Evolutionary conservation across 192 early-diverging fungal genomes (phyloP).

Genomic region (Chytriomyces sp.): DNA sequence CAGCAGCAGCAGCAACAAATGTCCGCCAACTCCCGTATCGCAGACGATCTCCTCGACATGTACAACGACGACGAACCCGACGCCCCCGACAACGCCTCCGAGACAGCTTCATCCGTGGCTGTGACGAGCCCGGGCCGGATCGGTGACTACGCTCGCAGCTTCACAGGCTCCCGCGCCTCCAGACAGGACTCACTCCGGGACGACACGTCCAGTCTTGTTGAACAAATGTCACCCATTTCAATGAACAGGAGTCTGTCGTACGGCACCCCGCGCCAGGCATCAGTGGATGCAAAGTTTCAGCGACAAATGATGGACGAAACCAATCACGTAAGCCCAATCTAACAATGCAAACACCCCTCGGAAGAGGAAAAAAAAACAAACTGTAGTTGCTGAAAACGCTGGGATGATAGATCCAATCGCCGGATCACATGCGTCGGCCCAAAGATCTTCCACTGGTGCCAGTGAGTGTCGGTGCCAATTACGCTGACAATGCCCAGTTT

Average conservation of each 20-base stretch:
- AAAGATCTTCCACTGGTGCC: not conserved
- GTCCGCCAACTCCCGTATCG: not conserved
- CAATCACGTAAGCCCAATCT: too few relatives aligned
- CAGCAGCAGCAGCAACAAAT: not conserved
- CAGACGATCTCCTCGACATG: not conserved
- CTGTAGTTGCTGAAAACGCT: not conserved
- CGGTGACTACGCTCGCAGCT: not conserved
- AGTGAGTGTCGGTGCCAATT: not conserved
- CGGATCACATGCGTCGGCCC: not conserved
- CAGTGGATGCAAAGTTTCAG: not conserved
- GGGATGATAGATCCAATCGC: not conserved
- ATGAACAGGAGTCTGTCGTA: not conserved
- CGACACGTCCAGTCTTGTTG: not conserved
- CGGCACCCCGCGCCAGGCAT: not conserved
- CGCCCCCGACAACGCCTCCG: not conserved
- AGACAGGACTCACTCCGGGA: not conserved
- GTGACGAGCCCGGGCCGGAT: not conserved
- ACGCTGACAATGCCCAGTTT: too few relatives aligned
- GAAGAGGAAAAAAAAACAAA: not conserved
- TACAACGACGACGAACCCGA: not conserved
- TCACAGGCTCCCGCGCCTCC: not conserved
- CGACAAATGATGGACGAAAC: not conserved
- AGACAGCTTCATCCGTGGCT: not conserved
- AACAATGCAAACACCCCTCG: too few relatives aligned
- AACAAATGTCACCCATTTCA: not conserved